A percentile compares a stretch with the other conserved stretches of the same genome.
phyloP scores from a whole-genome alignment of 1,139 yeast genomes.

The Citeromyces hawaiiensis region DNA sequence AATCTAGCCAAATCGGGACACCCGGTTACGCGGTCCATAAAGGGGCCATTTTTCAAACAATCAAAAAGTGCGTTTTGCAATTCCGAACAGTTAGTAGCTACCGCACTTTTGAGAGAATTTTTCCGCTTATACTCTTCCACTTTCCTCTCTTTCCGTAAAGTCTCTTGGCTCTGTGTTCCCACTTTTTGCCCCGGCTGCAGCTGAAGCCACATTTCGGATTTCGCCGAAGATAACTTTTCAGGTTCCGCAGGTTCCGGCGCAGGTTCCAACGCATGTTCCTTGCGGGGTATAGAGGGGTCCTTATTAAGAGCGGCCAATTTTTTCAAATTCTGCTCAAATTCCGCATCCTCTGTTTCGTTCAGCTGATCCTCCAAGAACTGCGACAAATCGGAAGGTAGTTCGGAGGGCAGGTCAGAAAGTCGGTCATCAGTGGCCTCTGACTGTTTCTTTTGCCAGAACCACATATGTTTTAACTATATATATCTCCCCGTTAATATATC shows the following conservation, averaged over 20 bases:
- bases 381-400: background rate
- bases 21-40: constrained; percentile 5
- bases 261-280: background rate
- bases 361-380: background rate
- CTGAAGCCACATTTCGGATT: background rate
- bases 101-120: constrained; percentile 13
- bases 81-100: constrained; percentile 17
- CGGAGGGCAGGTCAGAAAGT: background rate
- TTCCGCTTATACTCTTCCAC: constrained; percentile 13
- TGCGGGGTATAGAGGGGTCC: background rate
- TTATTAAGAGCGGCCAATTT: background rate
- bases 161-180: constrained; percentile 3
- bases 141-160: constrained; percentile 7
- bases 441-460: background rate
- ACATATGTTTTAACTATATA: background rate
- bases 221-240: background rate
- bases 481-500: background rate
- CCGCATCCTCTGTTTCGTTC: background rate
- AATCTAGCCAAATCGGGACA: constrained; percentile 10
- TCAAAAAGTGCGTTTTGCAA: constrained; percentile 13
- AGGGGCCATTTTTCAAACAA: constrained; percentile 10
- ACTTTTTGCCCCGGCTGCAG: background rate
- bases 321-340: background rate
- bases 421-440: background rate
- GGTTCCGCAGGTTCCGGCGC: background rate